Evolutionary conservation across 2,329 filamentous ascomycete species (phyloP), one percentile per base, ranked within the genome.

Genomic region (Scedosporium dehoogii): DNA sequence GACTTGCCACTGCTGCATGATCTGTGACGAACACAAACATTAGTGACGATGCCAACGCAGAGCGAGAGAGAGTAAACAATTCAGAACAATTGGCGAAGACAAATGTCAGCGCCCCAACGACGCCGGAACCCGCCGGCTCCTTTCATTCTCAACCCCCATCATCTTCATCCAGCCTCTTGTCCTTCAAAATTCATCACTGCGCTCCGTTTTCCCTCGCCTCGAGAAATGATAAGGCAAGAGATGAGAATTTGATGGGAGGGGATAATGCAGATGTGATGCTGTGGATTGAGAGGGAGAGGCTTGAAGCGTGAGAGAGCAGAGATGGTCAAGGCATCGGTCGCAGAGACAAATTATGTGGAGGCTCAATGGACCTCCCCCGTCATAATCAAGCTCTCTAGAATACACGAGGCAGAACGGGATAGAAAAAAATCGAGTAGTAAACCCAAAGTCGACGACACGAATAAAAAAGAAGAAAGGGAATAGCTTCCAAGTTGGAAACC

Each of bases 1-100:
- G 73, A 84, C 79, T 74, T 83, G 80, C 81, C 81, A 84, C 75
- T 83, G 81, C 76, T 84, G 79, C 81, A 84, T 84, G 75, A 74
- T 80, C 80, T 83, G 70, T 65, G 67, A 66, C 61, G 66, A 69
- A 59, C 44, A 56, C 23, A 59, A 60, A 56, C 60, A 57, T 62
- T 57, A 62, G 60, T 27, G 60, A 57, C 48, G 51, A 42, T 62
- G 59, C 59, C 59, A 60, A 60, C 59, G 27, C 59, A 60, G 25
- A 51, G 48, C 21, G 33, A 38, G 33, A 51, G 48, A 33, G 33
- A 38, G 33, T 12, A 18, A n/a, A 58, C 29, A 21, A 41, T 60
- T 21, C 16, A 51, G 14, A 46, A 51, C 59, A 51, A 25, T 44
- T 51, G 44, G 44, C 59, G 18, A 44, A 46, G 21, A 16, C 18